phyloP scores from a whole-genome alignment of 139 green algal genomes.

The Chlamydomonas sp. region DNA sequence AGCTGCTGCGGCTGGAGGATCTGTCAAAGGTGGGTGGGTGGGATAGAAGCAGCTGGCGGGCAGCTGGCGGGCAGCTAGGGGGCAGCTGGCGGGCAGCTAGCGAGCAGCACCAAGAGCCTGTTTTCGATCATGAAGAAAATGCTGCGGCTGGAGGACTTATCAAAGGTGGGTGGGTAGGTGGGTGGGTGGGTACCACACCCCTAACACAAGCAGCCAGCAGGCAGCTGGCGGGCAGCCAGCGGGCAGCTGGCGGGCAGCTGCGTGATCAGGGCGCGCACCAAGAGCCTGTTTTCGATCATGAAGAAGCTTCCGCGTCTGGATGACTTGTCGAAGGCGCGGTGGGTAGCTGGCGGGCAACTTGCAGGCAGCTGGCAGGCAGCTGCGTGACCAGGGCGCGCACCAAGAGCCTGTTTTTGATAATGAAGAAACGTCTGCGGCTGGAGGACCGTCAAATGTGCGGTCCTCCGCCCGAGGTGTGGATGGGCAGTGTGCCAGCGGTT shows the following conservation, averaged over 20 bases:
- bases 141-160: conserved; percentile 61
- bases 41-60: too few species aligned
- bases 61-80: too few species aligned
- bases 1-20: conserved; percentile 77
- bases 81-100: conserved; percentile 44
- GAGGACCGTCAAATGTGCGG: conserved; percentile 54
- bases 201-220: too few species aligned
- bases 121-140: conserved; percentile 93
- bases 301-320: conserved; percentile 84
- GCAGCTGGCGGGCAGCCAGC: too few species aligned
- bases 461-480: conserved; percentile 20
- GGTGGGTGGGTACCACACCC: conserved; percentile 12
- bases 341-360: conserved; percentile 19
- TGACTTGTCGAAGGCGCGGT: conserved; percentile 52
- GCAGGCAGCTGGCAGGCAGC: conserved; percentile 9
- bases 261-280: conserved; percentile 54
- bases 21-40: conserved; percentile 49
- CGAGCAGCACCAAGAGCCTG: conserved; percentile 71
- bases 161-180: conserved; percentile 46
- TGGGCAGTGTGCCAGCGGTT: background rate
- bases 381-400: conserved; percentile 41
- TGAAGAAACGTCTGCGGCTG: conserved; percentile 88
- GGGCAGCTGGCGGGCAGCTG: conserved; percentile 39
- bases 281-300: conserved; percentile 86
- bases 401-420: conserved; percentile 84